A percentile compares a stretch with the other conserved stretches of the same genome.
phyloP scores from a whole-genome alignment of 179 eudicot species.

The Silene coronaria region DNA sequence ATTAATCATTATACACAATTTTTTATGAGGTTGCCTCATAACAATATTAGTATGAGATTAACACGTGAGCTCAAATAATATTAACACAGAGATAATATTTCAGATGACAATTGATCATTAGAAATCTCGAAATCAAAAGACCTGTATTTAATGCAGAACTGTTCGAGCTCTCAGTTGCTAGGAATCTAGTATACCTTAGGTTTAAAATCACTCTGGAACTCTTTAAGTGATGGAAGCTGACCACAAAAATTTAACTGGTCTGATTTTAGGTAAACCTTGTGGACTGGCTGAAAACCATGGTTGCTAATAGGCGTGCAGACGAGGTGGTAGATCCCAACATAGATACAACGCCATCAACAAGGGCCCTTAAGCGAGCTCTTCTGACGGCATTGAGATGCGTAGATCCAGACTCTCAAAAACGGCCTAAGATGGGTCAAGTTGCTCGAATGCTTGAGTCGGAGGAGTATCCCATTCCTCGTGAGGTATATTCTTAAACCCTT shows the following conservation, averaged over 20 bases:
- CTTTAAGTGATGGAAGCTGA: slow-evolving; percentile 8
- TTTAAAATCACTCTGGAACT: not conserved
- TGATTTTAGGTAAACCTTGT: slow-evolving; percentile 63
- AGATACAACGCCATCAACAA: slow-evolving; percentile 59
- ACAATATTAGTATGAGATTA: no score
- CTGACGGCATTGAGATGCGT: slow-evolving; percentile 74
- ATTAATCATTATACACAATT: no score
- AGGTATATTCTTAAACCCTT: slow-evolving; percentile 24
- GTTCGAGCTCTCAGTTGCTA: not conserved
- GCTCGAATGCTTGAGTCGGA: slow-evolving; percentile 61
- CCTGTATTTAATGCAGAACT: not conserved
- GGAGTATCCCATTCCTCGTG: slow-evolving; percentile 58
- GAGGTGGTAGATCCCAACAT: slow-evolving; percentile 75
- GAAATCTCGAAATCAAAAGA: not conserved
- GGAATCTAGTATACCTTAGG: not conserved
- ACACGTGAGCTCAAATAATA: no score
- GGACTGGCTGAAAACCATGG: slow-evolving; percentile 84
- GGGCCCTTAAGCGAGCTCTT: slow-evolving; percentile 69
- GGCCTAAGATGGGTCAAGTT: slow-evolving; percentile 76
- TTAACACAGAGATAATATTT: no score
- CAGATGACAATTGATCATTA: not conserved
- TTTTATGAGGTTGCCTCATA: no score
- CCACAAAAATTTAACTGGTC: not conserved
- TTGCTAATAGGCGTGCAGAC: slow-evolving; percentile 68
- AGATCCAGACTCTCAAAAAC: slow-evolving; percentile 64